Conservation (phyloP, 768 basidiomycete genomes). For the Trametes maxima region DNA sequence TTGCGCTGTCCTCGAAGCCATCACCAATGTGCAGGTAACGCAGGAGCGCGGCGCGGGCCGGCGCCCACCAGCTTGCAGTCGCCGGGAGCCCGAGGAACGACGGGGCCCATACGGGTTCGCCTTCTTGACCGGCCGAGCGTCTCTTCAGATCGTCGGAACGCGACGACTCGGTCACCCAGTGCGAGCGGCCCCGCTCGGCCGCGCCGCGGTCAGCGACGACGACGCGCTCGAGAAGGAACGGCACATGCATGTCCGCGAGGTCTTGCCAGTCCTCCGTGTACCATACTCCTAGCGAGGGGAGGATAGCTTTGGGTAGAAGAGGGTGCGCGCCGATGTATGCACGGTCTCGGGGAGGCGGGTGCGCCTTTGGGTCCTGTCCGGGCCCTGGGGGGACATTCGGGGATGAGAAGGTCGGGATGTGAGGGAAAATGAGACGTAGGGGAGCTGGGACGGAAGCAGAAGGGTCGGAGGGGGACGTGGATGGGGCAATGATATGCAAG, state of each 20-base stretch:
- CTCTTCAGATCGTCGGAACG: slow-evolving; percentile 21
- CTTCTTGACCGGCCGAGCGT: slow-evolving; percentile 21
- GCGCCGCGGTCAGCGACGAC: slow-evolving; percentile 79
- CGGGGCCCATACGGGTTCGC: slow-evolving; percentile 47
- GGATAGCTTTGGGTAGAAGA: slow-evolving; percentile 42
- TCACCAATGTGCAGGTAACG: slow-evolving; percentile 37
- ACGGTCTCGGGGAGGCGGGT: slow-evolving; percentile 41
- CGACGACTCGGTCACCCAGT: slow-evolving; percentile 17
- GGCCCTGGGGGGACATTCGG: slow-evolving; percentile 34
- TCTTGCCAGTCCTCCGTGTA: slow-evolving; percentile 81
- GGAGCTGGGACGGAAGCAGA: slow-evolving; percentile 48
- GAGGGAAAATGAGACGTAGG: slow-evolving; percentile 73
- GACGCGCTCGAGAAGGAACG: slow-evolving; percentile 74
- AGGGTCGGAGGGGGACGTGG: slow-evolving; percentile 8
- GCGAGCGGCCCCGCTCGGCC: slow-evolving; percentile 41
- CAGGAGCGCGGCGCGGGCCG: slow-evolving; percentile 40
- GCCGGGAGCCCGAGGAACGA: slow-evolving; percentile 45
- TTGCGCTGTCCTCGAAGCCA: slow-evolving; percentile 46
- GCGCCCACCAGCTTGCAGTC: slow-evolving; percentile 69
- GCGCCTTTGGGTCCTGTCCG: slow-evolving; percentile 23
- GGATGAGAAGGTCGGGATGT: slow-evolving; percentile 62
- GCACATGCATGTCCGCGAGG: slow-evolving; percentile 63
- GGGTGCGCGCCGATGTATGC: slow-evolving; percentile 65
- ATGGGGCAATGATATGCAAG: slow-evolving; percentile 24
- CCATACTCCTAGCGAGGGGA: slow-evolving; percentile 41